Evolutionary conservation across 441 rosid species (phyloP), one percentile per base, ranked within the genome.

Genomic region (Populus hybrid): DNA sequence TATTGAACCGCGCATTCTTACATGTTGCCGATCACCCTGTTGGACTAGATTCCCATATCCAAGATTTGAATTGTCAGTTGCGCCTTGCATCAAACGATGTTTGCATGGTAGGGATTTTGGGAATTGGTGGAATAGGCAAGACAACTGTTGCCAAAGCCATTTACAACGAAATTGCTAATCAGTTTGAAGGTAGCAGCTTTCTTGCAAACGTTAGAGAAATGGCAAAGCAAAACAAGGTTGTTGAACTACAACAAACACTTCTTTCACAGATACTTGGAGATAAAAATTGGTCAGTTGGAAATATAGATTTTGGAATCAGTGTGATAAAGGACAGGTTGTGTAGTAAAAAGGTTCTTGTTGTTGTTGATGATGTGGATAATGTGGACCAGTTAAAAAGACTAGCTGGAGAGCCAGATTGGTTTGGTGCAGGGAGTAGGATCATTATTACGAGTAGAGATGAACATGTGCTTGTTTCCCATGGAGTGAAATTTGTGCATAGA

Each of bases 381-480:
- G 68, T 76, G 67, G 76, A 71, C 7, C 78, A 80, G 35, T 38
- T 77, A 59, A 63, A 65, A 73, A 50, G 59, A 5, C n/a, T 50
- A 14, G 59, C n/a, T 5, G 59, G 59, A 50, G 59, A 38, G 11
- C 64, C 66, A 6, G 73, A 70, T 30, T 69, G 77, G 64, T 77
- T 77, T 73, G 80, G 80, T 72, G 24, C 38, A 14, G 83, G 83
- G 24, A 80, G 83, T 28, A 76, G 70, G 73, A 69, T 80, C 71
- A 74, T 77, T 4, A 70, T 81, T 26, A 81, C 80, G 18, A 77
- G 78, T 4, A 73, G 80, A 65, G 67, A 81, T 70, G 61, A 63
- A 23, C 78, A 59, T 66, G 75, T 78, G 73, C 71, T 78, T n/a
- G 76, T 40, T 24, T 24, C 6, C 2, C 71, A 67, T 67, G 67